Conservation (phyloP, 2,329 filamentous ascomycete genomes). For the Aspergillus sclerotialis region DNA sequence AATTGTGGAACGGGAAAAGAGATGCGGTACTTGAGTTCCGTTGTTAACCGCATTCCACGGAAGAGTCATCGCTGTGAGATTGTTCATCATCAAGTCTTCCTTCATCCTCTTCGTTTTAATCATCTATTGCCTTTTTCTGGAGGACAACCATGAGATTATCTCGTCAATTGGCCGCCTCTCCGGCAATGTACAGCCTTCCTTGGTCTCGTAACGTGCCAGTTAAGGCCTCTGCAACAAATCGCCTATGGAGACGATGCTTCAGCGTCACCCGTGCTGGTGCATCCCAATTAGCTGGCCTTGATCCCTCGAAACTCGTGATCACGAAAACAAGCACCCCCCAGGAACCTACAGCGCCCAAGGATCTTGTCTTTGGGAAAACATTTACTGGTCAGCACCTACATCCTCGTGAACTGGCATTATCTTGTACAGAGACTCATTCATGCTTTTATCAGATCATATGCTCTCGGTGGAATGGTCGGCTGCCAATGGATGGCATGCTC, state of each 20-base stretch:
- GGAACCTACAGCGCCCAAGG: constrained; percentile 62
- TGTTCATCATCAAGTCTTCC: too few species aligned
- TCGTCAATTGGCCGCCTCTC: constrained; percentile 28
- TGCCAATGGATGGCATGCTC: constrained; percentile 71
- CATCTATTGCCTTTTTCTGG: too few species aligned
- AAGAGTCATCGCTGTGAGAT: too few species aligned
- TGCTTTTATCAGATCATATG: constrained; percentile 72
- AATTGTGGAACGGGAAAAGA: too few species aligned
- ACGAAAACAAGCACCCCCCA: constrained; percentile 71
- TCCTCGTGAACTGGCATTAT: background rate
- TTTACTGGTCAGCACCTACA: constrained; percentile 65
- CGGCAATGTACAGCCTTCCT: constrained; percentile 18
- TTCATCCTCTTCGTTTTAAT: background rate
- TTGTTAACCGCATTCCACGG: constrained; percentile 3
- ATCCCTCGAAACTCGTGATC: constrained; percentile 68
- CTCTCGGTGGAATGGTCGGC: constrained; percentile 90
- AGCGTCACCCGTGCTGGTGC: constrained; percentile 29
- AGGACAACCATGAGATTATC: constrained; percentile 27
- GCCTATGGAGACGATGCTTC: constrained; percentile 45
- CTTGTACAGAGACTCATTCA: constrained; percentile 11
- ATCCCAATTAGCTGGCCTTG: constrained; percentile 56
- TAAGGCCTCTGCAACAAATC: constrained; percentile 19
- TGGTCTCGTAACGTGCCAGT: constrained; percentile 14
- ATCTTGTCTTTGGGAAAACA: constrained; percentile 80
- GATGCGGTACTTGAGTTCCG: too few species aligned